Base-by-base conservation (phyloP, 768 basidiomycete species). In the Mycena galericulata region DNA sequence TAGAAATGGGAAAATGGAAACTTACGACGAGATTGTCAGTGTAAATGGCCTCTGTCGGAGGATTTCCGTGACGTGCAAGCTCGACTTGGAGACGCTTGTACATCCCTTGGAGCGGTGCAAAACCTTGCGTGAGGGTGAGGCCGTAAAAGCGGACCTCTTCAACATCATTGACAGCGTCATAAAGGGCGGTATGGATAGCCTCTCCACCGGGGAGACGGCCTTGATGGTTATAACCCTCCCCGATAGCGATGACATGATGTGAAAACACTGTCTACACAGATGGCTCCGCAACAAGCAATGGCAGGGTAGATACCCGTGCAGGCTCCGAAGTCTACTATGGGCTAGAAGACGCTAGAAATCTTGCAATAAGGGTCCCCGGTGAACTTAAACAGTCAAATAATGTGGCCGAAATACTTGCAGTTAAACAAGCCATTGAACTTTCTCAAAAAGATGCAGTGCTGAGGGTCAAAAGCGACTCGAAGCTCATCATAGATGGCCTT, bases 1-100 rank as follows among this genome's bases (percentile, higher is more conserved):
- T n/a, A n/a, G n/a, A n/a, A n/a, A n/a, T n/a, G n/a, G n/a, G n/a
- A 34, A 27, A 62, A 47, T 18, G 8, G 8, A 43, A 61, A 66
- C 66, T 49, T 34, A 73, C 72, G 27, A 29, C 62, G 60, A 17
- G 68, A 56, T 65, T 71, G 20, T 73, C 72, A 6, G 69, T 71
- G 24, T 70, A 73, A 40, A 71, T 9, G 0, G 53, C 24, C n/a
- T 45, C 24, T 0, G 68, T 70, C 11, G 72, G 72, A 17, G 34
- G 46, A 22, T 73, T 50, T 22, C 62, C 69, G 30, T 71, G 63
- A 3, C 45, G 56, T 6, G 36, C 36, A 5, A 73, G 53, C 27
- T 70, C 69, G 18, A 26, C 27, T 27, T 62, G 62, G 22, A 71
- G 22, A 17, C 59, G 62, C 29, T 55, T 29, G 36, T 71, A 55